Percentiles rank a stretch among this genome's conserved stretches.
These are phyloP conservation scores for Kodamaea hsintzibuensis DNA, from an alignment of 805 yeast species.

Conservation along the genomic window DNA sequence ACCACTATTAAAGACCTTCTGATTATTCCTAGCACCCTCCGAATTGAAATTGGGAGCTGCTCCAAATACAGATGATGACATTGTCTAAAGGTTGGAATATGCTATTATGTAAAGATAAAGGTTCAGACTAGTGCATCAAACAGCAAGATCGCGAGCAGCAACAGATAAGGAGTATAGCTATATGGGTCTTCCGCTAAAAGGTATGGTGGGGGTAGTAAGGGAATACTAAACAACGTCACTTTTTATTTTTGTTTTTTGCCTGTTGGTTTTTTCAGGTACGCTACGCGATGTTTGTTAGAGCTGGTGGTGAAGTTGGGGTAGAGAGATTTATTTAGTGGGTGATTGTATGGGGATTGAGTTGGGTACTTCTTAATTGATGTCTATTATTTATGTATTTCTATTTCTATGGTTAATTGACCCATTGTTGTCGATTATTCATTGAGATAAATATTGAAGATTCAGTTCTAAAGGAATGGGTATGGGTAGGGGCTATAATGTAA, in stretches of 20 bases:
- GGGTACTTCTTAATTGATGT: neutral
- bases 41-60: slow-evolving; percentile 10
- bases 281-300: neutral
- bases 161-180: neutral
- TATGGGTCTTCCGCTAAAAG: neutral
- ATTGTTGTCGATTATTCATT: too few species aligned
- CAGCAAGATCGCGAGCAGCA: neutral
- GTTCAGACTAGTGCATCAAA: neutral
- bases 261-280: neutral
- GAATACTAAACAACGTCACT: neutral
- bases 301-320: neutral
- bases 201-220: neutral
- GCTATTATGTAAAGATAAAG: too few species aligned
- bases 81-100: neutral
- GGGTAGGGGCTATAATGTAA: too few species aligned
- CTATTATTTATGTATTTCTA: neutral
- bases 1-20: slow-evolving; percentile 4
- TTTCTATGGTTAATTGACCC: too few species aligned
- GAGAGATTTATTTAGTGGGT: neutral
- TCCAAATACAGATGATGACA: slow-evolving; percentile 14
- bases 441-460: too few species aligned
- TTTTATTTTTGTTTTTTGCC: slow-evolving; percentile 3
- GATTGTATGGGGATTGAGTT: neutral
- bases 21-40: slow-evolving; percentile 5
- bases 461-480: too few species aligned